A percentile compares a stretch with the other conserved stretches of the same genome.
phyloP scores from a whole-genome alignment of 305 asterid genomes.

The Petunia hybrid region DNA sequence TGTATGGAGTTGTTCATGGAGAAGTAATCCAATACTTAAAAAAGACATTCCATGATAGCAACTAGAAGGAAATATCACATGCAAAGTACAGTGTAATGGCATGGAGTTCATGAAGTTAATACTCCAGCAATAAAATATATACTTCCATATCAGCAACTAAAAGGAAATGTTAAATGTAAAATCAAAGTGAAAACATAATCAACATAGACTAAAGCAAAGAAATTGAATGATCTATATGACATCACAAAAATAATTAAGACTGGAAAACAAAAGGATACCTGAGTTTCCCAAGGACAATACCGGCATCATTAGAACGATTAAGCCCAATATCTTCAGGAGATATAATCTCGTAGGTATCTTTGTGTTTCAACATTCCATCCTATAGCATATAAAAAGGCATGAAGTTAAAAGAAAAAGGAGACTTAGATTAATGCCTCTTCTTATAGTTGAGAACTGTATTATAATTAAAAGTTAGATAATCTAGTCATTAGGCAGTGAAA shows the following conservation, averaged over 20 bases:
- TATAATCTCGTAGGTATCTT: conserved; percentile 88
- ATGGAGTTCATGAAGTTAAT: neutral
- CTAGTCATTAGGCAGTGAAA: neutral
- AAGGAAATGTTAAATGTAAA: neutral
- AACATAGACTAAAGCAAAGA: conserved; percentile 1
- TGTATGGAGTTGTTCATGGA: neutral
- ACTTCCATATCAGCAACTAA: neutral
- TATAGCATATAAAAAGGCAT: conserved; percentile 35
- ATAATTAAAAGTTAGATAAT: neutral
- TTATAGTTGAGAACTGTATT: neutral
- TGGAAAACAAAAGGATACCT: conserved; percentile 55
- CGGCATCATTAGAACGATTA: conserved; percentile 82
- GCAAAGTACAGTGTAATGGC: neutral
- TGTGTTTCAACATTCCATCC: conserved; percentile 99
- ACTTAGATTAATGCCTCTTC: neutral
- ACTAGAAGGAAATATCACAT: neutral
- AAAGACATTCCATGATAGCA: neutral
- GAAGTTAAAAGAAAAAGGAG: conserved; percentile 7
- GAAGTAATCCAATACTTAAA: conserved; percentile 5
- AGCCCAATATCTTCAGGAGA: conserved; percentile 98
- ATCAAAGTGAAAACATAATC: neutral
- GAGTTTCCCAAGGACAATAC: conserved; percentile 96
- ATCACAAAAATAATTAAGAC: conserved; percentile 14
- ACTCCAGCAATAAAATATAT: neutral
- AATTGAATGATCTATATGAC: neutral